These are phyloP conservation scores for Candida ascalaphidarum DNA, from an alignment of 805 yeast species.

Conservation along the genomic window DNA sequence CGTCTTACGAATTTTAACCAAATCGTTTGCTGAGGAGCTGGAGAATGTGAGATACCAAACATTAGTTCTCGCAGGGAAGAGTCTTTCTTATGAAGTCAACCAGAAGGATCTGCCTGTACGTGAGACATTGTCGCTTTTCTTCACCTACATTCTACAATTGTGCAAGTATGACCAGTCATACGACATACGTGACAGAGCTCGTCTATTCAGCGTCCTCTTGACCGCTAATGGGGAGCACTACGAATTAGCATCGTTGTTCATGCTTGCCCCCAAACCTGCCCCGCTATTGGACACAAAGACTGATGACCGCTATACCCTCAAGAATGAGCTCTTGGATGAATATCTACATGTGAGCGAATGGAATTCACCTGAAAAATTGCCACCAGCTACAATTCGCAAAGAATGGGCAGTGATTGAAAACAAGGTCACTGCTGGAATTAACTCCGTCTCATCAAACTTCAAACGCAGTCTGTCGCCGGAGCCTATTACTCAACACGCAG, in stretches of 20 bases:
- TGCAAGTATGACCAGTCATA: slow-evolving; percentile 66
- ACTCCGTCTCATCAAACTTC: too few species aligned
- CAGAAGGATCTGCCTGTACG: too few species aligned
- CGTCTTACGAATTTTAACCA: slow-evolving; percentile 51
- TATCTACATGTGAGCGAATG: slow-evolving; percentile 34
- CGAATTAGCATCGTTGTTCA: slow-evolving; percentile 57
- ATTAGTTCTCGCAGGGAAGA: slow-evolving; percentile 65
- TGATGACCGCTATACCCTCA: not conserved
- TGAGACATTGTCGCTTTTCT: slow-evolving; percentile 16
- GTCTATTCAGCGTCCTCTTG: slow-evolving; percentile 60
- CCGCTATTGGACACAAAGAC: slow-evolving; percentile 37
- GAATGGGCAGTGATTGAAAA: slow-evolving; percentile 5
- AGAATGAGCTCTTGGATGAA: slow-evolving; percentile 1
- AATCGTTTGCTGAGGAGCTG: slow-evolving; percentile 44
- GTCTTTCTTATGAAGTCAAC: slow-evolving; percentile 34
- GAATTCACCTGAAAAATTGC: slow-evolving; percentile 28
- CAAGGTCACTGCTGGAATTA: not conserved
- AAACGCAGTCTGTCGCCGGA: too few species aligned
- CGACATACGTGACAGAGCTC: slow-evolving; percentile 79
- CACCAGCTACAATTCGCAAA: slow-evolving; percentile 21
- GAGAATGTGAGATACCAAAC: slow-evolving; percentile 61
- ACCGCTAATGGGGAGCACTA: slow-evolving; percentile 32
- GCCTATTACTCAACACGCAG: slow-evolving; percentile 11
- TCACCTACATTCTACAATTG: slow-evolving; percentile 51
- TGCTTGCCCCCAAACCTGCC: slow-evolving; percentile 71